Base-by-base conservation (phyloP, 2,329 filamentous ascomycete species). In the Catunica adiposa region DNA sequence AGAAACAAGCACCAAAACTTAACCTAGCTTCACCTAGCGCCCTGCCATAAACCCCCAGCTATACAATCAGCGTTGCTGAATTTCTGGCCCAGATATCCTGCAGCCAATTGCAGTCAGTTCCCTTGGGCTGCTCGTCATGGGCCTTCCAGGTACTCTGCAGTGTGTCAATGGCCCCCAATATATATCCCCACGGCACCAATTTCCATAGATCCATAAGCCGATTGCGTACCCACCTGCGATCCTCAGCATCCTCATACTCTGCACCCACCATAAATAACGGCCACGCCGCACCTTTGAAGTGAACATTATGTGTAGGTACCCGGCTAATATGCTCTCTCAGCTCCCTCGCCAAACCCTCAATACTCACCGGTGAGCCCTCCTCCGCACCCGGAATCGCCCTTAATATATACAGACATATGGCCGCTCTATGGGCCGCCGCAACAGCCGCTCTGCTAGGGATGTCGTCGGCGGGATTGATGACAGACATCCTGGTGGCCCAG, bases 231-330 rank as follows among this genome's bases (percentile, higher is more conserved):
- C 76, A 79, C 2, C 65, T 67, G 40, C 76, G 68, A 56, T 71
- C 72, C 37, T 67, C 65, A 0, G 66, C 64, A 54, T 75, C 70
- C 44, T 69, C 69, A 2, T 74, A 73, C 61, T 79, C 77, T 0
- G 76, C 76, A 1, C 77, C 77, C 1, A 74, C 75, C 29, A 80
- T 71, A 60, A 80, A 79, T 0, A 76, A 69, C 1, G 77, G 76
- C 77, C 77, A 80, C n/a, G 73, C 73, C 2, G 76, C 78, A 6
- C 74, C 77, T 62, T 79, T 80, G 67, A 78, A 80, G 44, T 78
- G 69, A 5, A 71, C 70, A 61, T 77, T 74, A 2, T 68, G 64
- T 20, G 71, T 69, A 26, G 67, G 68, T 37, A 80, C 70, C 54
- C 69, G 66, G 4, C 70, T 71, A 23, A 80, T 67, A 58, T 78